Evolutionary conservation across 169 alveolate species (phyloP).

Genomic region (Plasmodium malariae): DNA sequence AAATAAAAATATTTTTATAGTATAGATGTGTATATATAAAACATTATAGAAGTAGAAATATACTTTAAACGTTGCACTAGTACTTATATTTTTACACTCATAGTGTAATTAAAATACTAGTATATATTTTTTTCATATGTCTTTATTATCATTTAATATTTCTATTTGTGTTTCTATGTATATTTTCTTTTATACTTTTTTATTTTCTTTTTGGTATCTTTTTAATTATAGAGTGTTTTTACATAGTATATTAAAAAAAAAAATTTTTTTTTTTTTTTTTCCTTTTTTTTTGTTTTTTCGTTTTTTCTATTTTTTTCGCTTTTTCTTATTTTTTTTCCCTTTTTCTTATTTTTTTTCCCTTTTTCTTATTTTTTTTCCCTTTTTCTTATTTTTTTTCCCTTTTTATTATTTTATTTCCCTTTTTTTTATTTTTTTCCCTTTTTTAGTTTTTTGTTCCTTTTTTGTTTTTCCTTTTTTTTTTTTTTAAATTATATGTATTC

Average conservation of each 20-base stretch:
- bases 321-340: too few species aligned
- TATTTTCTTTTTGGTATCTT: background rate
- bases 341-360: too few species aligned
- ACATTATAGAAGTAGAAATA: background rate
- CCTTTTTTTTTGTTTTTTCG: too few species aligned
- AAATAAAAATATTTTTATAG: conserved; percentile 5
- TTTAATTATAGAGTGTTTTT: too few species aligned
- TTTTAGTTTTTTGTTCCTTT: conserved; percentile 8
- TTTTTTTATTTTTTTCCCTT: background rate
- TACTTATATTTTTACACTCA: background rate
- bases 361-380: background rate
- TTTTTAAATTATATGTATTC: conserved; percentile 15
- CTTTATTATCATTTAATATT: background rate
- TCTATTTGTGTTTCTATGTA: background rate
- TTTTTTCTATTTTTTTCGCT: too few species aligned
- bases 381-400: background rate
- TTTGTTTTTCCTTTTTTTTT: background rate
- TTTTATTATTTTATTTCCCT: background rate
- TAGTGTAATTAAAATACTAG: background rate
- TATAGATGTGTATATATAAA: background rate
- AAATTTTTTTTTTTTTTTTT: background rate
- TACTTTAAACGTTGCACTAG: too few species aligned
- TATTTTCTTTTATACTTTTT: background rate
- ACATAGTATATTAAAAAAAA: too few species aligned
- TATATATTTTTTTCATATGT: background rate